A percentile compares a stretch with the other conserved stretches of the same genome.
These are phyloP conservation scores for Nepenthes alata DNA, from an alignment of 179 eudicot species.

Conservation along the genomic window DNA sequence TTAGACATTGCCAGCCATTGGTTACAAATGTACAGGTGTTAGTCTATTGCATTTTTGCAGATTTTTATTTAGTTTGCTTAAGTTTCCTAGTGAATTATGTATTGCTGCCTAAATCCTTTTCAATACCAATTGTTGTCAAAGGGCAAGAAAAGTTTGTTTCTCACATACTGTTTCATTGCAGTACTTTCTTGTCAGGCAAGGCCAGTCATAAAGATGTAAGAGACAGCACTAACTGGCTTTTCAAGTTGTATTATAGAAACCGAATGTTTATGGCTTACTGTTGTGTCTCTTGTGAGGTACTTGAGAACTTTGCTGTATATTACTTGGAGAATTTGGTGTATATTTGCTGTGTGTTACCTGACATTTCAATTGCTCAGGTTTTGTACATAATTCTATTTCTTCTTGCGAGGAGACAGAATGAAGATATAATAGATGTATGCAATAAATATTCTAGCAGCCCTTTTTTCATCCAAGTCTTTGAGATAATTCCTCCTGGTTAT, in stretches of 20 bases:
- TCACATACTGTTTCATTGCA: conserved; percentile 21
- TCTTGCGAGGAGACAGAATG: conserved; percentile 56
- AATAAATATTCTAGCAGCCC: not conserved
- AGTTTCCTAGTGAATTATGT: too few species aligned
- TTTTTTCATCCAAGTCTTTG: not conserved
- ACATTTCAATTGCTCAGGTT: conserved; percentile 36
- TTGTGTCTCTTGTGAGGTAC: conserved; percentile 96
- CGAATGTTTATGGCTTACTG: conserved; percentile 87
- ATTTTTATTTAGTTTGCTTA: not conserved
- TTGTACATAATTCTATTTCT: conserved; percentile 75
- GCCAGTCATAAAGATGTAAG: conserved; percentile 89
- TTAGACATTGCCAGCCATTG: conserved; percentile 94
- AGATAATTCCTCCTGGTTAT: conserved; percentile 2
- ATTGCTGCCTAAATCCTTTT: too few species aligned
- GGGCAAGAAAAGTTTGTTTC: too few species aligned
- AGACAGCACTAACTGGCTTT: conserved; percentile 87
- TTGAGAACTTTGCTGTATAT: not conserved
- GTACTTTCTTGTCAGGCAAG: conserved; percentile 87
- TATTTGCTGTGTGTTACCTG: not conserved
- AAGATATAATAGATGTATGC: conserved; percentile 49
- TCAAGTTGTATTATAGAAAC: conserved; percentile 72
- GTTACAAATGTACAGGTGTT: conserved; percentile 97
- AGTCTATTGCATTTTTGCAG: not conserved
- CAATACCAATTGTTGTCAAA: not conserved
- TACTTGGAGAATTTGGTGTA: not conserved